Base-by-base conservation (phyloP, 78 protist genomes). In the Pigoraptor vietnamica region DNA sequence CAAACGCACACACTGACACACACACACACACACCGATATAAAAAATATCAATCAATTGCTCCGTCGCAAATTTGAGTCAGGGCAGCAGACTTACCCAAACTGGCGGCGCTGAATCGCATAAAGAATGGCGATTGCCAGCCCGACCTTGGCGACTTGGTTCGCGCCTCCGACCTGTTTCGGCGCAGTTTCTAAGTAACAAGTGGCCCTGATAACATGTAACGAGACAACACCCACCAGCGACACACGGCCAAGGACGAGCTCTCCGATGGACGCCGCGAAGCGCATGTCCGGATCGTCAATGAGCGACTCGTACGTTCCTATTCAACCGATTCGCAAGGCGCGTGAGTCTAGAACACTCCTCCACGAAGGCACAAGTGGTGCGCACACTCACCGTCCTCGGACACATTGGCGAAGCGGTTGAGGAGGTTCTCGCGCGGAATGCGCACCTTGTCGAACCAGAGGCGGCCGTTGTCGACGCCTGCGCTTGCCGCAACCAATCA, bases 31-130 rank as follows among this genome's bases (percentile, higher is more conserved):
- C n/a, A n/a, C n/a, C n/a, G n/a, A n/a, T n/a, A n/a, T n/a, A n/a
- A n/a, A n/a, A n/a, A n/a, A n/a, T n/a, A n/a, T n/a, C n/a, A n/a
- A n/a, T n/a, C n/a, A n/a, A n/a, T n/a, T n/a, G n/a, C n/a, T n/a
- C n/a, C n/a, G n/a, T n/a, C n/a, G n/a, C n/a, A 40, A 40, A 40
- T 40, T 40, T 40, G 56, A 14, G 56, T 2, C 56, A 40, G 14
- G 56, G 14, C 14, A 2, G 25, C 2, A 40, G 14, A 37, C 37
- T 24, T 40, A 29, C 91, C 92, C 38, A 24, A 81, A 34, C 37
- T 97, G 98, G 40, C 91, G 87, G 35, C 98, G 89, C 39, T 93
- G 82, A 0, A 86, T 36, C 0, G 94, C 81, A 92, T 97, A 97
- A 36, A 96, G 90, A 2, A 94, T 25, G 39, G 96, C 96, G 34